phyloP scores from a whole-genome alignment of 441 rosid genomes.

The Manihot esculenta region DNA sequence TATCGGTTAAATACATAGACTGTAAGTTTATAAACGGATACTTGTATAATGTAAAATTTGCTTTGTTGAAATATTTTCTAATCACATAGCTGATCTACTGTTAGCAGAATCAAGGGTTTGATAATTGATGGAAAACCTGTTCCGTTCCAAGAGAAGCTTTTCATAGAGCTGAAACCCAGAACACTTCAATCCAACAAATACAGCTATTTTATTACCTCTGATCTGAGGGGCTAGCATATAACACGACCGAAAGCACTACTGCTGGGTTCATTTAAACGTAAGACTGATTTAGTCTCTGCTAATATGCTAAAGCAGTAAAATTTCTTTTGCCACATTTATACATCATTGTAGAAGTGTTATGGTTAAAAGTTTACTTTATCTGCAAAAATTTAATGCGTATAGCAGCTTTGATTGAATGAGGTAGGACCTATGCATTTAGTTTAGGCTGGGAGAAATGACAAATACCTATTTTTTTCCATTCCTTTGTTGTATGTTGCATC shows the following conservation, averaged over 20 bases:
- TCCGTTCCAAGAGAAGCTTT: background rate
- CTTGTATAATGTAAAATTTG: background rate
- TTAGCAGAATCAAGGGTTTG: conserved; percentile 38
- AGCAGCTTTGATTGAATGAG: background rate
- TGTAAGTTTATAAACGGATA: background rate
- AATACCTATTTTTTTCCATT: too few species aligned
- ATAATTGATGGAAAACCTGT: conserved; percentile 12
- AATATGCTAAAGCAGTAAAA: too few species aligned
- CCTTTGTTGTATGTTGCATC: too few species aligned
- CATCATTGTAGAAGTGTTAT: background rate
- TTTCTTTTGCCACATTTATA: too few species aligned
- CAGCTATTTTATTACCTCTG: background rate
- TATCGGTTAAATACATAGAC: background rate
- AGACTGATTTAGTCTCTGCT: too few species aligned
- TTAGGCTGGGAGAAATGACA: background rate
- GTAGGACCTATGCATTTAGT: background rate
- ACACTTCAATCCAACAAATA: conserved; percentile 5
- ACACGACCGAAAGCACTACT: background rate
- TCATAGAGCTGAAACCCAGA: conserved; percentile 8
- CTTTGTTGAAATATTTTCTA: conserved; percentile 9
- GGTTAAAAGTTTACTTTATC: background rate
- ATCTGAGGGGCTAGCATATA: background rate
- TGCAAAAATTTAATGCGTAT: background rate
- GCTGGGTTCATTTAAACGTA: background rate
- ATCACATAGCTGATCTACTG: background rate